Percentiles rank a stretch among this genome's conserved stretches.
These are phyloP conservation scores for Wallacemonas sp. DNA, from an alignment of 208 protist genomes.

Conservation along the genomic window DNA sequence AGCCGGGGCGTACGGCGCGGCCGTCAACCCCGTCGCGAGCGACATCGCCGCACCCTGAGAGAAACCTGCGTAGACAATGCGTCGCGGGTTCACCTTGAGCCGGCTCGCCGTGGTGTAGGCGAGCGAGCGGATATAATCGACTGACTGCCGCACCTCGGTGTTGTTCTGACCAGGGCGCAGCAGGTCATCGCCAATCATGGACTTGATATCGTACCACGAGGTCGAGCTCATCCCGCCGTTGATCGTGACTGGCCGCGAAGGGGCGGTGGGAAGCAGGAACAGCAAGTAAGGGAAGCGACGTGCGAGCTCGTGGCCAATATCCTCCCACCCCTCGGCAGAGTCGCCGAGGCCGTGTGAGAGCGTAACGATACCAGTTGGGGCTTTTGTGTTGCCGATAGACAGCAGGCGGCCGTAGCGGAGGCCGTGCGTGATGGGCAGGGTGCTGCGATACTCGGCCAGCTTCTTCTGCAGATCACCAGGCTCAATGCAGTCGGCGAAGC, in stretches of 20 bases:
- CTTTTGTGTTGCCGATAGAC: conserved; percentile 64
- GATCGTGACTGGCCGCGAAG: conserved; percentile 78
- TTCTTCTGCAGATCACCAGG: conserved; percentile 62
- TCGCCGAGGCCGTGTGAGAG: conserved; percentile 92
- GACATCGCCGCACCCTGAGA: conserved; percentile 90
- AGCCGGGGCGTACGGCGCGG: conserved; percentile 53
- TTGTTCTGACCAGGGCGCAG: conserved; percentile 36
- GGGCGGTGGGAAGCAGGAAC: conserved; percentile 91
- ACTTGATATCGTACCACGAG: conserved; percentile 93
- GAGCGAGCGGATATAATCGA: conserved; percentile 73
- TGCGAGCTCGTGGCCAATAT: conserved; percentile 62
- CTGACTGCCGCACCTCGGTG: conserved; percentile 48
- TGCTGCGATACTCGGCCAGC: conserved; percentile 43
- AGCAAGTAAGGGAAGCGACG: conserved; percentile 77
- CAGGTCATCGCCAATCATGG: conserved; percentile 37
- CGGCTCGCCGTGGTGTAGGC: conserved; percentile 44
- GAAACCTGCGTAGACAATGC: conserved; percentile 92
- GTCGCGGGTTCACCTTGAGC: conserved; percentile 55
- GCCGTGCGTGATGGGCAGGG: conserved; percentile 51
- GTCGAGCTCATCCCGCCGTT: conserved; percentile 86
- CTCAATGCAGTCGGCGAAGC: conserved; percentile 74
- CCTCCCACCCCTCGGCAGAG: conserved; percentile 86
- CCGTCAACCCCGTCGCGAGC: conserved; percentile 63
- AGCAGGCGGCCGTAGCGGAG: conserved; percentile 68
- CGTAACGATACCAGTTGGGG: conserved; percentile 82